phyloP scores from a whole-genome alignment of 2,329 filamentous ascomycete species.

The Epicoccum sorghinum region DNA sequence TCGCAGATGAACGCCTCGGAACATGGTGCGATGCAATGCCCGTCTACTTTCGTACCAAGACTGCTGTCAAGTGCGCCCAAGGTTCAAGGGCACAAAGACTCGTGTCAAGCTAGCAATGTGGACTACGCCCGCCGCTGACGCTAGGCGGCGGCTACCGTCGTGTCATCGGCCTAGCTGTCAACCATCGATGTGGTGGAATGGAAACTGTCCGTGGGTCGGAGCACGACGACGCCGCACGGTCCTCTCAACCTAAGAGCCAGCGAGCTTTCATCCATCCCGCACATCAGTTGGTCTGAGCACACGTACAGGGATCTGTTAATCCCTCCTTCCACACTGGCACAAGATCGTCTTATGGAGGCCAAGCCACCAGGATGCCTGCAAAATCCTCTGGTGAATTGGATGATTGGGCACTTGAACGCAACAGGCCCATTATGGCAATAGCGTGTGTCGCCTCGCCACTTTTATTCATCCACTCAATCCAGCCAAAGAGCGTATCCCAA shows the following conservation, averaged over 20 bases:
- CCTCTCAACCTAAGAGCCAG: constrained; percentile 21
- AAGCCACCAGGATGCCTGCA: constrained; percentile 41
- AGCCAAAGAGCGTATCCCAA: constrained; percentile 42
- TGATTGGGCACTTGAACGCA: constrained; percentile 31
- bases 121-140: constrained; percentile 23
- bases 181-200: constrained; percentile 19
- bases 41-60: constrained; percentile 8
- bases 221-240: constrained; percentile 28
- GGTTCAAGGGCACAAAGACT: constrained; percentile 2
- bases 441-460: constrained; percentile 46
- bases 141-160: constrained; percentile 35
- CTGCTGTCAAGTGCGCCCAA: constrained; percentile 2
- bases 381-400: constrained; percentile 36
- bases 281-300: constrained; percentile 47
- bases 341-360: constrained; percentile 41
- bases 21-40: constrained; percentile 11
- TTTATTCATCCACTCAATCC: constrained; percentile 45
- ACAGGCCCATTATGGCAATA: constrained; percentile 37
- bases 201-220: constrained; percentile 24
- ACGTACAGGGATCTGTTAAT: constrained; percentile 30
- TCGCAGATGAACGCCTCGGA: constrained; percentile 22
- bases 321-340: constrained; percentile 40
- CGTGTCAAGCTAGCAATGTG: constrained; percentile 1
- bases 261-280: constrained; percentile 45
- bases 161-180: constrained; percentile 21